Evolutionary conservation across 139 green algal genomes (phyloP), one percentile per base, ranked within the genome.

Genomic region (Yamagishiella unicocca): DNA sequence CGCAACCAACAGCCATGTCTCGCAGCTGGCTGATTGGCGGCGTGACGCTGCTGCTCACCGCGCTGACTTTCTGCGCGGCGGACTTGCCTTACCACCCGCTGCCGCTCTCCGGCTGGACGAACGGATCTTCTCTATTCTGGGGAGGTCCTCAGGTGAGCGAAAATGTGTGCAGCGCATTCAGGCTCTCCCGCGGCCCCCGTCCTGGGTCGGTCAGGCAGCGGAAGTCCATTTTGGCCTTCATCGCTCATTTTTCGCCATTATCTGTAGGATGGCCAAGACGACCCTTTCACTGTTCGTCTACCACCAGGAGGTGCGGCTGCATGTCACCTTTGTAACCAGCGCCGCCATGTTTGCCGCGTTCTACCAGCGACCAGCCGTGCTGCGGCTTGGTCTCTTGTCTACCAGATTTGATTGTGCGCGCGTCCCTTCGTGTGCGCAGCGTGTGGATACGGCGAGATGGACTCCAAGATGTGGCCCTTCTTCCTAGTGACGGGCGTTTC

Each of bases 401-500:
- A 58, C 50, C 50, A 25, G n/a, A 25, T 58, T 22, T n/a, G 58
- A 27, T 22, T 67, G 14, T 67, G 61, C 19, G 9, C 27, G 61
- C 61, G 9, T 38, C 27, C 6, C 61, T 29, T 9, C 43, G 12
- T 45, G 25, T 33, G 21, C n/a, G 55, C 37, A 64, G 66, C 82
- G 1, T 87, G 82, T 67, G 82, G 82, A 37, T 87, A 68, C 53
- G 82, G 82, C 19, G 82, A 87, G 53, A 38, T 81, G 50, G 82
- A 87, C 68, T n/a, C 37, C 25, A 87, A 87, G 68, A 75, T 87
- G 82, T 87, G 67, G 67, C 67, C 80, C 10, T 86, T 86, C 80
- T 86, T 50, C 42, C 25, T 33, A 24, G 80, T 86, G 0, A 24
- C 80, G 33, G 43, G 31, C 31, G n/a, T 85, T 25, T 84, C 58